These are phyloP conservation scores for Podospora comata DNA, from an alignment of 495 filamentous ascomycete species.

Conservation along the genomic window DNA sequence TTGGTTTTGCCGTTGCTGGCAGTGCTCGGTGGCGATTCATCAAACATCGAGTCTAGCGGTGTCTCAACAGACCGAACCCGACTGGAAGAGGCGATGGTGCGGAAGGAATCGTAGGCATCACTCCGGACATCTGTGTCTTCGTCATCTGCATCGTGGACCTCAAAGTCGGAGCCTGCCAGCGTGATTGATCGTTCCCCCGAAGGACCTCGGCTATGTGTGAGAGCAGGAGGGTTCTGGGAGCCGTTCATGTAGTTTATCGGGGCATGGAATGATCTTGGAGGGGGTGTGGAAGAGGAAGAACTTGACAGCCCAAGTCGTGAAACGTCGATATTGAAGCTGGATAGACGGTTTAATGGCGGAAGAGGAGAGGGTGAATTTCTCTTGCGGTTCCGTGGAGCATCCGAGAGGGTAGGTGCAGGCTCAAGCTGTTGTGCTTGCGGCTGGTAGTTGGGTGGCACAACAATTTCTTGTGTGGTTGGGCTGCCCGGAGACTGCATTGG, in stretches of 20 bases:
- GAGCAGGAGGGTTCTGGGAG: slow-evolving; percentile 27
- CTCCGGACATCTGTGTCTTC: slow-evolving; percentile 83
- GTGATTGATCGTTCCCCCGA: slow-evolving; percentile 71
- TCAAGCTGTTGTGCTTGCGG: slow-evolving; percentile 21
- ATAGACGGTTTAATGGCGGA: slow-evolving; percentile 54
- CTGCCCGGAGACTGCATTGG: slow-evolving; percentile 22
- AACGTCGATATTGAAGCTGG: slow-evolving; percentile 56
- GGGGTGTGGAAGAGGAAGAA: slow-evolving; percentile 35
- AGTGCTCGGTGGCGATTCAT: slow-evolving; percentile 62
- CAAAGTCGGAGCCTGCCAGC: slow-evolving; percentile 76
- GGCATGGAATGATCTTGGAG: slow-evolving; percentile 24
- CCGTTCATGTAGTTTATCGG: slow-evolving; percentile 30
- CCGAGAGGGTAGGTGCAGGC: slow-evolving; percentile 23
- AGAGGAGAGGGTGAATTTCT: slow-evolving; percentile 54
- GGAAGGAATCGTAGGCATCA: slow-evolving; percentile 89
- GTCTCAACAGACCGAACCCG: slow-evolving; percentile 50
- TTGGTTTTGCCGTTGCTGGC: slow-evolving; percentile 54
- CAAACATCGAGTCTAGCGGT: slow-evolving; percentile 83
- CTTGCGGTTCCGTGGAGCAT: slow-evolving; percentile 37
- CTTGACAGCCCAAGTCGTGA: slow-evolving; percentile 40
- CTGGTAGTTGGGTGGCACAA: slow-evolving; percentile 22
- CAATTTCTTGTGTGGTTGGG: slow-evolving; percentile 26
- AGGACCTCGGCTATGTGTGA: slow-evolving; percentile 30
- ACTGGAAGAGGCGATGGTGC: slow-evolving; percentile 68
- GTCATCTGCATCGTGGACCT: slow-evolving; percentile 74